Conservation (phyloP, 345 rosid genomes). For the Bretschneidera sinensis region DNA sequence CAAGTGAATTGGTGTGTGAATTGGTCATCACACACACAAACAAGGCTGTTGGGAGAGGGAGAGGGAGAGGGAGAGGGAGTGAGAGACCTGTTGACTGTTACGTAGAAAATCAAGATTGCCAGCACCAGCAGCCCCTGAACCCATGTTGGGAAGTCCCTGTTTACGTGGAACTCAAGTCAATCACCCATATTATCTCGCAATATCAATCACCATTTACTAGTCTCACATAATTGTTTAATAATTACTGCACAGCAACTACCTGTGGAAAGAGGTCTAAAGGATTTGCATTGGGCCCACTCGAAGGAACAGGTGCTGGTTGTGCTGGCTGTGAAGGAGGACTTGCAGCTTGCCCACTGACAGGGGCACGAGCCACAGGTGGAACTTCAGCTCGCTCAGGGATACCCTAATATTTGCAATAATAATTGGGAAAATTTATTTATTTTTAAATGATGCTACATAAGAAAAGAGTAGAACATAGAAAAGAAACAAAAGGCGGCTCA, state of each 20-base stretch:
- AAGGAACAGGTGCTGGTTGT: constrained; percentile 43
- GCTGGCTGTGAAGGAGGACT: constrained; percentile 50
- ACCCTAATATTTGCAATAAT: constrained; percentile 35
- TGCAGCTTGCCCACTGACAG: constrained; percentile 43
- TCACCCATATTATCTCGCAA: not conserved
- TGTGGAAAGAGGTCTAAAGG: constrained; percentile 91
- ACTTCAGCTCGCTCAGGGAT: constrained; percentile 76
- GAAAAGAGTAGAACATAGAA: not conserved
- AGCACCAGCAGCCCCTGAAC: constrained; percentile 63
- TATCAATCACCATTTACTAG: not conserved
- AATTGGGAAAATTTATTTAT: not conserved
- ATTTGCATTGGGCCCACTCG: constrained; percentile 79
- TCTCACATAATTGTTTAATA: not conserved
- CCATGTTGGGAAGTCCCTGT: constrained; percentile 89
- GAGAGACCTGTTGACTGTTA: constrained; percentile 81
- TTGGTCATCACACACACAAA: no score
- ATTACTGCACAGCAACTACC: constrained; percentile 32
- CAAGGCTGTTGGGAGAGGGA: no score
- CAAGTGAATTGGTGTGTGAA: not conserved
- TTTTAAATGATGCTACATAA: not conserved
- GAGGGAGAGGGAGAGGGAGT: no score
- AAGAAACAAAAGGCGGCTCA: not conserved
- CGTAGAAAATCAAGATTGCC: constrained; percentile 83
- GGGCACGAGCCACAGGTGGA: constrained; percentile 40
- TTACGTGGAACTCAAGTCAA: constrained; percentile 11